Percentiles rank a stretch among this genome's conserved stretches.
phyloP scores from a whole-genome alignment of 257 asterid genomes.

The Anisodus acutangulus region DNA sequence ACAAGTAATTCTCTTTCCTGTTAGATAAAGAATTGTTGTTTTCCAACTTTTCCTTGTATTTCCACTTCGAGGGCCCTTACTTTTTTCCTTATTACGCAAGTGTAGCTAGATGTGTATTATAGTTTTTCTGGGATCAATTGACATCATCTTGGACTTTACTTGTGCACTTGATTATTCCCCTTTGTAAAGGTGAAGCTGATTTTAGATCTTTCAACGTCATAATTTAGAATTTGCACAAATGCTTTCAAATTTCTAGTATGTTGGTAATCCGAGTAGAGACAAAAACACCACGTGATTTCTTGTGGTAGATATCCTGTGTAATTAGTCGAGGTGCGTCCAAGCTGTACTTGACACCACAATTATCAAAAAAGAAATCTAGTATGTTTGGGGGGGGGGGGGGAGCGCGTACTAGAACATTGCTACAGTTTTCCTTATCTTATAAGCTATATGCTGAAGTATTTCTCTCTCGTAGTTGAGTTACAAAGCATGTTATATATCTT shows the following conservation, averaged over 20 bases:
- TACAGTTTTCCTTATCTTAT: constrained; percentile 6
- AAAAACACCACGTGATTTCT: no score
- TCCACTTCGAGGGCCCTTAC: constrained; percentile 15
- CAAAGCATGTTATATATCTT: background rate
- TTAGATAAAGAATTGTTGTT: constrained; percentile 1
- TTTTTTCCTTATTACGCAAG: background rate
- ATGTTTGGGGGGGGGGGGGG: background rate
- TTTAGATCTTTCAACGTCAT: background rate
- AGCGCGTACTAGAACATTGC: background rate
- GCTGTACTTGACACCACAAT: no score
- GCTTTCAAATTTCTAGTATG: background rate
- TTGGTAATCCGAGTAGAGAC: background rate
- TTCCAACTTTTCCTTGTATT: constrained; percentile 23
- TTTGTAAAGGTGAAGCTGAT: constrained; percentile 22
- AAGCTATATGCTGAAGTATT: background rate
- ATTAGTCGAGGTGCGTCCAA: no score
- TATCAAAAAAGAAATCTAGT: no score
- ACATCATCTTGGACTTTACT: constrained; percentile 2
- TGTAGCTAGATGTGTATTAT: background rate
- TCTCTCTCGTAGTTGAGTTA: background rate
- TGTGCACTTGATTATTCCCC: background rate
- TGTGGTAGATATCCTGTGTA: no score
- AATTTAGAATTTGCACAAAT: background rate
- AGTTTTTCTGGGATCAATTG: constrained; percentile 1
- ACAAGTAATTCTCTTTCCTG: background rate